These are phyloP conservation scores for Cercospora nicotianae DNA, from an alignment of 2,329 filamentous ascomycete genomes.

Conservation along the genomic window DNA sequence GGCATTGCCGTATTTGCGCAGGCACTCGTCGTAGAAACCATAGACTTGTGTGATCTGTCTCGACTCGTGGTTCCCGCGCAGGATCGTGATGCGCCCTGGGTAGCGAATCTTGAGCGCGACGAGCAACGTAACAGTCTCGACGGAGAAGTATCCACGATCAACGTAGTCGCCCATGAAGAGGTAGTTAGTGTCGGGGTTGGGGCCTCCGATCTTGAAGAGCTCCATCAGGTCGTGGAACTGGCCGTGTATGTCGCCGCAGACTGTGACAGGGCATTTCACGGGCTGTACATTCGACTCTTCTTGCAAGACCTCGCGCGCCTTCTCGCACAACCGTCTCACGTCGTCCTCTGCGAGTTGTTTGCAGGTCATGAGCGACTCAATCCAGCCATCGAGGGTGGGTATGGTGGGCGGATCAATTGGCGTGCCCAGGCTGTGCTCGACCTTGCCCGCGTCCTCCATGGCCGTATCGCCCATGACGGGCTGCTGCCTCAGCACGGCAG, in stretches of 20 bases:
- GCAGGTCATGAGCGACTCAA: slow-evolving; percentile 96
- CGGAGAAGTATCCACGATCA: slow-evolving; percentile 97
- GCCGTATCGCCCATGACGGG: slow-evolving; percentile 70
- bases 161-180: slow-evolving; percentile 99
- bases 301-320: slow-evolving; percentile 94
- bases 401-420: slow-evolving; percentile 87
- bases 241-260: slow-evolving; percentile 98
- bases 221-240: slow-evolving; percentile 99
- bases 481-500: slow-evolving; percentile 38
- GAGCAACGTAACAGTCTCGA: slow-evolving; percentile 95
- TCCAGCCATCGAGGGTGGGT: slow-evolving; percentile 94
- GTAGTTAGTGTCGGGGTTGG: slow-evolving; percentile 98
- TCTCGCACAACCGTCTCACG: slow-evolving; percentile 95
- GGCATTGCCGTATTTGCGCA: slow-evolving; percentile 97
- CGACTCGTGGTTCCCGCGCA: slow-evolving; percentile 98
- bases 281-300: slow-evolving; percentile 99
- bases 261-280: slow-evolving; percentile 98
- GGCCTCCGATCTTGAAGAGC: slow-evolving; percentile 97
- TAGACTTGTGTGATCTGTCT: slow-evolving; percentile 99
- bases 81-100: slow-evolving; percentile 94
- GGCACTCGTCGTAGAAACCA: slow-evolving; percentile 98
- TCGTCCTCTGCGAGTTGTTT: slow-evolving; percentile 95
- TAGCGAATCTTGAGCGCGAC: slow-evolving; percentile 98
- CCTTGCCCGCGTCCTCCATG: slow-evolving; percentile 96
- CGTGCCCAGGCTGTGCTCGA: slow-evolving; percentile 67